Conservation (phyloP, 305 asterid genomes). For the Solanum hybrid region DNA sequence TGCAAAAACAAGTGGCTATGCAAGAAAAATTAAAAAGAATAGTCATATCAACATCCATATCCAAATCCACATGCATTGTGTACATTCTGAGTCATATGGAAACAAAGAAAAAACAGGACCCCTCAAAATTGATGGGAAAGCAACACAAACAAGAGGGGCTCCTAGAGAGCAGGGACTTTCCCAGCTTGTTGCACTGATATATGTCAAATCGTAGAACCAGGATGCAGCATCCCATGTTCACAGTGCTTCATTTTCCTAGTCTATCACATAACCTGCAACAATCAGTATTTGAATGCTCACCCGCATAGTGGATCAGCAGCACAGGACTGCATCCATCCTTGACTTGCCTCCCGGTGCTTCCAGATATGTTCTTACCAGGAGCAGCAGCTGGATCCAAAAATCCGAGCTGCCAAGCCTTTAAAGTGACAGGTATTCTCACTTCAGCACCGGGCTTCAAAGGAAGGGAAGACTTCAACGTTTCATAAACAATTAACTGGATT, state of each 20-base stretch:
- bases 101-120: background rate
- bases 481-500: constrained; percentile 58
- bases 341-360: constrained; percentile 49
- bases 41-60: background rate
- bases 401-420: constrained; percentile 96
- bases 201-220: background rate
- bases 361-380: constrained; percentile 43
- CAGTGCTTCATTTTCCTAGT: background rate
- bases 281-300: constrained; percentile 20
- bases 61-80: background rate
- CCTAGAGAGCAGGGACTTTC: background rate
- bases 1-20: background rate
- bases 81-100: background rate
- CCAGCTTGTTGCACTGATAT: background rate
- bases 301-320: constrained; percentile 91
- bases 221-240: background rate
- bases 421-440: constrained; percentile 75
- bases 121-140: background rate
- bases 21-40: background rate
- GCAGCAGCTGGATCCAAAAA: constrained; percentile 48
- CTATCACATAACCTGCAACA: background rate
- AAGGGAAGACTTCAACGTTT: constrained; percentile 62
- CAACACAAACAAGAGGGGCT: background rate
- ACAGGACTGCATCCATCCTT: constrained; percentile 87
- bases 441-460: constrained; percentile 97